Base-by-base conservation (phyloP, 768 basidiomycete genomes). In the Chalciporus chontae region DNA sequence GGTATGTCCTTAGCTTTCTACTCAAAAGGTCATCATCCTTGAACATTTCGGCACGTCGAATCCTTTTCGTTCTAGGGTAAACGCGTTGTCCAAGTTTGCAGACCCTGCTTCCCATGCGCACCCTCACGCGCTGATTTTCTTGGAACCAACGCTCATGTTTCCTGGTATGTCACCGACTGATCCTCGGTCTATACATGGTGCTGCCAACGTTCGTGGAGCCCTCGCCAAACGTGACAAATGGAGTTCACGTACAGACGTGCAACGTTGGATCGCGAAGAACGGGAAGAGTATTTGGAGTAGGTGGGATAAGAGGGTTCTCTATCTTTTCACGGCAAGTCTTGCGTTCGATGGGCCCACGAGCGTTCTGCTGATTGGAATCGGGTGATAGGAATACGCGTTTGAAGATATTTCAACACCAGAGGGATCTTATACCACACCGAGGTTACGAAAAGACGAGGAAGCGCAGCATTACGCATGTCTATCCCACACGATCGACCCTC, bases 121-220 rank as follows among this genome's bases (percentile, higher is more conserved):
- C 11, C 59, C 46, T 2, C 44, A 41, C 10, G 65, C 58, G 2
- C 44, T 67, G 10, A 53, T 67, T 32, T 46, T 67, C 11, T 19
- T 67, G 41, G 66, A 67, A 44, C 67, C 66, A 4, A 69, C 67
- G 2, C 23, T 67, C 47, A 65, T 67, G 67, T 69, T 67, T 34
- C 67, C 65, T 19, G 47, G 21, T 13, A 52, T 67, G 49, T 53
- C 65, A 1, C 53, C 67, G 5, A 53, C 52, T 1, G 66, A 67
- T 32, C 57, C 57, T 3, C 66, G 66, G n/a, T 51, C 47, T 3
- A 48, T 63, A n/a, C 66, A 61, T 15, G 66, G 66, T 5, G 58
- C 61, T 4, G 57, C 67, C 36, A 67, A 67, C 24, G 61, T 69
- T 14, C 62, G 62, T 3, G 65, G 61, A 4, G 63, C 62, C 5